Base-by-base conservation (phyloP, 2,329 filamentous ascomycete genomes). In the Trichoderma semiorbis region DNA sequence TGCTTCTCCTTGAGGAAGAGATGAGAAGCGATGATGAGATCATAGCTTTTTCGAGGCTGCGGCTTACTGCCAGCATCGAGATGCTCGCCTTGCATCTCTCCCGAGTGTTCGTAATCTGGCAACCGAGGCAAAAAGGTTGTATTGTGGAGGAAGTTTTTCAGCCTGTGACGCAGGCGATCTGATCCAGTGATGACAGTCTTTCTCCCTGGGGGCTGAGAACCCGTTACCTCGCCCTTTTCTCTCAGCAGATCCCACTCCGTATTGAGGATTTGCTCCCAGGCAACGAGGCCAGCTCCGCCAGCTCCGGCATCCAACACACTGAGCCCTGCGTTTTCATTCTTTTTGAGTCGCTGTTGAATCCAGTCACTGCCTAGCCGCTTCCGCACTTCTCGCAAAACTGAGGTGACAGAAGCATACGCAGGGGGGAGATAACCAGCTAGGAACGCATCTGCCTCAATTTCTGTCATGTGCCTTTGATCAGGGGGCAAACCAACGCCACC, bases 91-190 rank as follows among this genome's bases (percentile, higher is more conserved):
- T 87, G 85, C 63, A 88, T 88, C 72, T 90, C 84, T 26, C 87
- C 84, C 1, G 89, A 87, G 78, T 92, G 91, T 30, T 94, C 81
- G 74, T 95, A 94, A 77, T 98, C 94, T 0, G 96, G 96, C n/a
- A 98, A 84, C 5, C 95, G 90, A 8, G 95, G 95, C 8, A 99
- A 86, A 78, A 99, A 98, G 0, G 93, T 97, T 0, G 96, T 98
- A 79, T 98, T 92, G 47, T 97, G 88, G 14, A 99, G 84, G 74
- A 98, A 88, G 21, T 85, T 85, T 75, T 94, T 93, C 28, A 94
- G 86, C 36, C 94, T 91, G 70, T 92, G 86, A 21, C 94, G 90
- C 32, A 99, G 84, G 3, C 89, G 84, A 73, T 94, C 89, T 0
- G 93, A 92, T 0, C 91, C 94, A 2, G 93, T 90, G 3, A 98